Evolutionary conservation across 768 basidiomycete genomes (phyloP).

Genomic region (Xerocomellus chrysenteron): DNA sequence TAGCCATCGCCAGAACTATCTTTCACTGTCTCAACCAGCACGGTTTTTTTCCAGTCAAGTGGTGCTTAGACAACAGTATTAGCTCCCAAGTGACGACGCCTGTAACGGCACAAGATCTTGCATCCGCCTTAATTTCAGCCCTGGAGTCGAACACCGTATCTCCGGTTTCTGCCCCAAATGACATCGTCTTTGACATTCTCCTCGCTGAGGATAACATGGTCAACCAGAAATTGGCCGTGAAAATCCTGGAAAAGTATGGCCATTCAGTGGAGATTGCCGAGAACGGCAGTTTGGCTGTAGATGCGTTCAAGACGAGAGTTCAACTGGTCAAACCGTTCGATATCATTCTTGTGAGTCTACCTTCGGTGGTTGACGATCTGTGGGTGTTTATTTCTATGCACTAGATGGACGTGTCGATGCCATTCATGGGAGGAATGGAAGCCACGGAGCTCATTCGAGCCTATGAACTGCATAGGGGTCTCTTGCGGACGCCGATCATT

Average conservation of each 20-base stretch:
- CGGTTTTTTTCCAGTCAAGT: constrained; percentile 63
- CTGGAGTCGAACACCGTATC: constrained; percentile 93
- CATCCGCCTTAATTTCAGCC: constrained; percentile 89
- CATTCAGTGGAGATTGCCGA: constrained; percentile 96
- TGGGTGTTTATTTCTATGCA: constrained; percentile 1
- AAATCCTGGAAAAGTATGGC: constrained; percentile 94
- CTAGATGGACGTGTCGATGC: constrained; percentile 98
- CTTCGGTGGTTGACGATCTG: not conserved
- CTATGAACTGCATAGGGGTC: constrained; percentile 71
- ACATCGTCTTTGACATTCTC: constrained; percentile 87
- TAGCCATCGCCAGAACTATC: not conserved
- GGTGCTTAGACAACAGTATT: constrained; percentile 96
- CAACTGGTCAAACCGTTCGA: constrained; percentile 76
- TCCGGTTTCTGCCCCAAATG: constrained; percentile 81
- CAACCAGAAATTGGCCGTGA: constrained; percentile 94
- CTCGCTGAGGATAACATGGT: constrained; percentile 97
- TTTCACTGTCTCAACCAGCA: constrained; percentile 2
- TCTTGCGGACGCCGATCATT: constrained; percentile 84
- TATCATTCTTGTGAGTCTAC: constrained; percentile 76
- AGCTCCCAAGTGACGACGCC: constrained; percentile 94
- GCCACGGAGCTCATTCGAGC: constrained; percentile 90
- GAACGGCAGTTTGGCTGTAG: constrained; percentile 92
- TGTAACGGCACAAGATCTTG: constrained; percentile 82
- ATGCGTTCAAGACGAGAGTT: constrained; percentile 82
- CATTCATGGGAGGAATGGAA: constrained; percentile 98